Conservation (phyloP, 345 rosid genomes). For the Brassica napus region Da-Ae NC_063444.1:13678501-13679000, state of each 20-base stretch:
- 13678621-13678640: background rate
- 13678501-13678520: slow-evolving; percentile 75
- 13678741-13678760: slow-evolving; percentile 90
- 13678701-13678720: slow-evolving; percentile 89
- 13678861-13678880: background rate
- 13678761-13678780: slow-evolving; percentile 69
- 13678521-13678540: slow-evolving; percentile 81
- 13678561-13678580: slow-evolving; percentile 91
- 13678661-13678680: slow-evolving; percentile 3
- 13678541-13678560: slow-evolving; percentile 84
- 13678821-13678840: background rate
- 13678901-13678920: background rate
- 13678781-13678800: slow-evolving; percentile 13
- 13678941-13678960: background rate
- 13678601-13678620: slow-evolving; percentile 75
- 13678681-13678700: slow-evolving; percentile 76
- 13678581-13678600: slow-evolving; percentile 63
- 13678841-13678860: background rate
- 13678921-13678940: background rate
- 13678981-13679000: background rate
- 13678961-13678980: slow-evolving; percentile 5
- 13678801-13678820: background rate
- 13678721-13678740: slow-evolving; percentile 96
- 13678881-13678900: background rate
- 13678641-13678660: background rate